These are phyloP conservation scores for Asterochloris sp. DNA, from an alignment of 139 green algal species.

Conservation along the genomic window DNA sequence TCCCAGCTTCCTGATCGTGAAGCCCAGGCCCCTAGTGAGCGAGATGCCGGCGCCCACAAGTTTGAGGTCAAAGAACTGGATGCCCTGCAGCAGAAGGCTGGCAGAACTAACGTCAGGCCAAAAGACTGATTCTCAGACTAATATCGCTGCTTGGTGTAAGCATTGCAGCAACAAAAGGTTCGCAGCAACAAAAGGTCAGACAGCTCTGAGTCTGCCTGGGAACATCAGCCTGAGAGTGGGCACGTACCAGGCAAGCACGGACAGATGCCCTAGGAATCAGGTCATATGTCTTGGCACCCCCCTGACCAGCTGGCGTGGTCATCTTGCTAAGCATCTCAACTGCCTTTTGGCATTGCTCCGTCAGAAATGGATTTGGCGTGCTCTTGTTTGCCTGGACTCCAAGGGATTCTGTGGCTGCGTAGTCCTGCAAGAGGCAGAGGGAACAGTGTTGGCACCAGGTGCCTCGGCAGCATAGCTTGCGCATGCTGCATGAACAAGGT, in stretches of 20 bases:
- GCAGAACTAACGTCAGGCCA: too few relatives aligned
- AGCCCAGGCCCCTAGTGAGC: neutral
- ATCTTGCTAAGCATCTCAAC: conserved; percentile 11
- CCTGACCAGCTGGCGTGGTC: conserved; percentile 7
- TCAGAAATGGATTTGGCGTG: neutral
- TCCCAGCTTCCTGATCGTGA: conserved; percentile 16
- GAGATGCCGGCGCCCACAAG: neutral
- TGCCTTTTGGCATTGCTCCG: neutral
- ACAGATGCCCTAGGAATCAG: conserved; percentile 1
- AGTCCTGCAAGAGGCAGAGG: too few relatives aligned
- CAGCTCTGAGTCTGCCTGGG: neutral
- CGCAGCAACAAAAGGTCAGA: neutral
- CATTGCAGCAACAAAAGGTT: neutral
- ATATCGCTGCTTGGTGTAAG: too few relatives aligned
- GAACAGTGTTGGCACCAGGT: too few relatives aligned
- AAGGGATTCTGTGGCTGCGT: too few relatives aligned
- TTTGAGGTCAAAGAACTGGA: conserved; percentile 15
- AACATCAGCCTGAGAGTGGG: neutral
- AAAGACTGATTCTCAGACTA: too few relatives aligned
- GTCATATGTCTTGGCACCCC: neutral
- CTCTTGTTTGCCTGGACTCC: too few relatives aligned
- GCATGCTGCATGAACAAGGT: too few relatives aligned
- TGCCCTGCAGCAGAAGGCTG: neutral
- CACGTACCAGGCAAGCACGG: conserved; percentile 8
- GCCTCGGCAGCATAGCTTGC: too few relatives aligned